Base-by-base conservation (phyloP, 495 filamentous ascomycete genomes). In the Podospora anserina region DNA sequence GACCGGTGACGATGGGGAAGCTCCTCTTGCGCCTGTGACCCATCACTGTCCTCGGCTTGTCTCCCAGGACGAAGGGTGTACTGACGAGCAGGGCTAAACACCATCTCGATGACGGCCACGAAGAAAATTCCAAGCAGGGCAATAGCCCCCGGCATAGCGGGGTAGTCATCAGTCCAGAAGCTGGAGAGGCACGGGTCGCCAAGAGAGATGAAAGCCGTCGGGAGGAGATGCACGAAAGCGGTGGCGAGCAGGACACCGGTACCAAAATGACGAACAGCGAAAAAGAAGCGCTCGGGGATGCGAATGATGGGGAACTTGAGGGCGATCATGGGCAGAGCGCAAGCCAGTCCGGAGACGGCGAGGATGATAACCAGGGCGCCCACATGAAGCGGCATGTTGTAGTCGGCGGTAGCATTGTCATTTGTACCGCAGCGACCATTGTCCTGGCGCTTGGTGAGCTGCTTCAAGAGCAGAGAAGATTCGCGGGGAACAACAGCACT, bases 231-330 rank as follows among this genome's bases (percentile, higher is more conserved):
- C 5, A 94, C 92, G 73, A 95, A 94, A 27, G 92, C 91, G n/a
- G 92, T 94, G 20, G 92, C 92, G 61, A 95, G 89, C 53, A 95
- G 79, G 16, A 95, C 91, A 11, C 92, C 92, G 5, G 92, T 94
- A 58, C 92, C 92, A 69, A 95, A 92, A 77, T 94, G 91, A 58
- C 90, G 89, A 19, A 89, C 90, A 59, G 88, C 78, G 76, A 93
- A 93, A 70, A 93, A 80, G 68, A 88, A 85, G 60, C 71, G 73
- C 64, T 81, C 76, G 61, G 81, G 76, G 73, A 83, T 78, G 67
- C 82, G 78, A 65, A 81, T 70, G 30, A 72, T 26, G 53, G 85
- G 79, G 39, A 79, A 79, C 74, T 83, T 78, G 65, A 80, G 71
- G 32, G 82, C 83, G 65, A 89, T 78, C 61, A 88, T 74, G 26